Base-by-base conservation (phyloP, 1,284 basidiomycete genomes). In the Ustilago curta region DNA sequence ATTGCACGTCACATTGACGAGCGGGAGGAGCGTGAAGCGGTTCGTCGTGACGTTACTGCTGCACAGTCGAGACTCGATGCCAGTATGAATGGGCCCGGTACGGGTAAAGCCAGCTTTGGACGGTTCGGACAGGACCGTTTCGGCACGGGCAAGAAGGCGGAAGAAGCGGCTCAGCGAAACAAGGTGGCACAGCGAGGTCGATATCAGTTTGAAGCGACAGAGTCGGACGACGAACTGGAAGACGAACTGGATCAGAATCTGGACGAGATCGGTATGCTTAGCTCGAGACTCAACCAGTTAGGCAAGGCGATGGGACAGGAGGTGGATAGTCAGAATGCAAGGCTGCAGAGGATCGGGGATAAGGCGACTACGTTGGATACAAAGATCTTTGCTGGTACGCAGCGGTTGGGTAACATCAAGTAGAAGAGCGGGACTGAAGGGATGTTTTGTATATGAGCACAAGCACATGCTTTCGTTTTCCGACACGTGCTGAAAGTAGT, bases 161-260 rank as follows among this genome's bases (percentile, higher is more conserved):
- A 66, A 16, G 61, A 69, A 52, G 61, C 50, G 18, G 59, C 47
- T 9, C 51, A 70, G 47, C 48, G 57, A 4, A 72, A 77, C 56
- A 76, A 79, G 52, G 57, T 65, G 83, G 90, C 92, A 51, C 91
- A 93, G 83, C 87, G 93, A 68, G 90, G 91, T 82, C 89, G 93
- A 29, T 99, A 91, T 85, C 95, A 98, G 85, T 98, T 98, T 80
- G 96, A 99, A 77, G 91, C 91, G n/a, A 93, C 91, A 39, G 93
- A 89, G 18, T 94, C 92, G n/a, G 97, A 99, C 82, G 95, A 99
- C 82, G 95, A 97, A 86, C 82, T 90, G 51, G 89, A 90, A 78
- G 87, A 89, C 70, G 89, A 95, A 84, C 84, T 98, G 25, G 96
- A 98, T 80, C 90, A 90, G 74, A 98, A 99, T 85, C 86, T 99